Evolutionary conservation across 2,329 filamentous ascomycete genomes (phyloP), one percentile per base, ranked within the genome.

Genomic region (Aspergillus pseudonomiae): DNA sequence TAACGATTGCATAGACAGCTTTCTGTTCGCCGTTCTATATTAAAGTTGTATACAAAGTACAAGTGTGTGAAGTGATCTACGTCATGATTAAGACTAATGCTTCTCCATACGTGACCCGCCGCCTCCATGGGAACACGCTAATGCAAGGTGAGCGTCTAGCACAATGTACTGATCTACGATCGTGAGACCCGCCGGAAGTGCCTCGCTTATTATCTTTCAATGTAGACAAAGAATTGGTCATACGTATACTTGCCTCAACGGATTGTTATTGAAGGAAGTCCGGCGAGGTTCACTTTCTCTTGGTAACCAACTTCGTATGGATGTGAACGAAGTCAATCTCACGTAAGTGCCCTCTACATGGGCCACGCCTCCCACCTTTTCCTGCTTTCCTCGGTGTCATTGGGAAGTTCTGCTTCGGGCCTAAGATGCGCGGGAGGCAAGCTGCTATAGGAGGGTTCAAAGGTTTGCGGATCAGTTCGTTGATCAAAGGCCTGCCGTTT

Each of bases 41-140:
- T 2, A n/a, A 19, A n/a, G 1, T n/a, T n/a, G 16, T n/a, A n/a
- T 41, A 19, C 16, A 3, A 4, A 0, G 7, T 10, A 41, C 2
- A 7, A 10, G 16, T 10, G 19, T 10, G 12, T 16, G 7, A 41
- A n/a, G 19, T 41, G 19, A 1, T 19, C 39, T 4, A 41, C 19
- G 39, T 41, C 39, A 41, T 41, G 16, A 41, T n/a, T 4, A n/a
- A 41, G 39, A n/a, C 39, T n/a, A 36, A 41, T 41, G 12, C 19
- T 16, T 36, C 34, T 41, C 39, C 19, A n/a, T n/a, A 9, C 16
- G 39, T 10, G 36, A 41, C 6, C 36, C 36, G 34, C 12, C 34
- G 36, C 16, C 16, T 41, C 16, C 36, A 19, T 6, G 16, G 16
- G 12, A 5, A 41, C 39, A 19, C 16, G 16, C 39, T 41, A 41